These are phyloP conservation scores for Candida dajiaensis DNA, from an alignment of 805 yeast species.

Conservation along the genomic window DNA sequence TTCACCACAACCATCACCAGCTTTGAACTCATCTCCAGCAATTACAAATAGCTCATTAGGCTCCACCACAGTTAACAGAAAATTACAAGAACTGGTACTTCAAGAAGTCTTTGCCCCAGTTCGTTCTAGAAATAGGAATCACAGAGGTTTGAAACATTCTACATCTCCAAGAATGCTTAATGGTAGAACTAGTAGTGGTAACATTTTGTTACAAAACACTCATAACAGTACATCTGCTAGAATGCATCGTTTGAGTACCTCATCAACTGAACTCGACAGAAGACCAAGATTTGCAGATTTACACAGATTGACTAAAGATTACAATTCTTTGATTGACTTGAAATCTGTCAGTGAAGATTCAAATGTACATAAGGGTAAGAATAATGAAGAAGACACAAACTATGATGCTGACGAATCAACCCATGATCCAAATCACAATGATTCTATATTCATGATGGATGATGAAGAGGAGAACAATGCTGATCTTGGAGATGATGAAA, in stretches of 20 bases:
- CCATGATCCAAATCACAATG: constrained; percentile 10
- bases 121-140: constrained; percentile 4
- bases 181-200: background rate
- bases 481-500: constrained; percentile 1
- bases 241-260: constrained; percentile 18
- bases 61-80: constrained; percentile 65
- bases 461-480: constrained; percentile 27
- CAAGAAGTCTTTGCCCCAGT: constrained; percentile 65
- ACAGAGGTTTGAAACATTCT: constrained; percentile 9
- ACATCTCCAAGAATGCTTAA: constrained; percentile 14
- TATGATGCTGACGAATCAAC: background rate
- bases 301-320: constrained; percentile 14
- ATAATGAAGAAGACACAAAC: background rate
- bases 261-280: constrained; percentile 19
- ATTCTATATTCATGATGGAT: constrained; percentile 41
- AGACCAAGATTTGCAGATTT: constrained; percentile 13
- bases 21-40: constrained; percentile 1
- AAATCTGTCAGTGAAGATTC: constrained; percentile 3
- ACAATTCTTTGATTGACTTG: constrained; percentile 21
- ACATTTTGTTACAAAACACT: constrained; percentile 4
- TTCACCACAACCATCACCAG: constrained; percentile 2
- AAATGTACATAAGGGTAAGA: background rate
- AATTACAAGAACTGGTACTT: constrained; percentile 62
- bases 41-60: constrained; percentile 31
- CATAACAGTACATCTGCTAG: constrained; percentile 3